Base-by-base conservation (phyloP, 2,329 filamentous ascomycete species). In the Thermoascus crustaceus region DNA sequence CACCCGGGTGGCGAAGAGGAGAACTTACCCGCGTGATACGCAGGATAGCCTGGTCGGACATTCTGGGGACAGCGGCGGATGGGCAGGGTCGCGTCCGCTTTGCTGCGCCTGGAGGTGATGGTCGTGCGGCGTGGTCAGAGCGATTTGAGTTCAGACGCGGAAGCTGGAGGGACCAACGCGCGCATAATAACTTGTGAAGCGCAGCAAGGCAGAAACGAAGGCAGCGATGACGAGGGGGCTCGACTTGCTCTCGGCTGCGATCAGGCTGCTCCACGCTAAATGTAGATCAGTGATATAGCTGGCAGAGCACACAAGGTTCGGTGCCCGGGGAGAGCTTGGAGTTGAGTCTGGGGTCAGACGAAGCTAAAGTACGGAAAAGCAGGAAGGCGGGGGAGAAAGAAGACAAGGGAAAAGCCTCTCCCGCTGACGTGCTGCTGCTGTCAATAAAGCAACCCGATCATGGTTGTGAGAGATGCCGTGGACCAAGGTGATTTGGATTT, bases 31-130 rank as follows among this genome's bases (percentile, higher is more conserved):
- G 84, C 45, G 84, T 84, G 62, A 94, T 89, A 46, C 86, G 82
- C 49, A 94, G 80, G 52, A 93, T 85, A 40, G 83, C 85, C 62
- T 93, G 85, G 62, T 91, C 86, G 43, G 81, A 78, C 80, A 85
- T 85, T 32, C 34, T 47, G 25, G 25, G 3, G 5, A 16, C 7
- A 30, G 13, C 8, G 19, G 35, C 17, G 7, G 20, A 5, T 19
- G 26, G 10, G 14, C 5, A 27, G 11, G 8, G 25, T 18, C 11
- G 27, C 11, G n/a, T 17, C 11, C 25, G 11, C 14, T 6, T 37
- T 22, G 35, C 27, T 37, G 37, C 19, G 17, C 32, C n/a, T 20
- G 32, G 37, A 27, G 13, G 34, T 39, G 37, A 22, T 29, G 11
- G 26, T 8, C n/a, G 38, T 43, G 4, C 38, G 33, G 11, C 36